Conservation (phyloP, 371 early-diverging fungal species). For the Mucor racemosus region DNA sequence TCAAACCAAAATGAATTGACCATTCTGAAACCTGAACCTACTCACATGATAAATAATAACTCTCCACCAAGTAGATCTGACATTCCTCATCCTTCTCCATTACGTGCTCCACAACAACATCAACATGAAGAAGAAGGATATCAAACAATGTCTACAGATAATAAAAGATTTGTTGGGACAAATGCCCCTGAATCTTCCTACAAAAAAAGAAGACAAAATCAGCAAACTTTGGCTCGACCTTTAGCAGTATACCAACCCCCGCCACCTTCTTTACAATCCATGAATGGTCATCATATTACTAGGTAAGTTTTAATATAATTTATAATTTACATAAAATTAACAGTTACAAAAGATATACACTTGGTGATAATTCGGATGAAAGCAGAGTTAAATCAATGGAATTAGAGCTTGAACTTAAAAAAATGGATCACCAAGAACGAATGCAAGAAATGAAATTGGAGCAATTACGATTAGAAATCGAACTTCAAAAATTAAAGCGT, state of each 20-base stretch:
- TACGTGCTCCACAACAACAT: conserved; percentile 5
- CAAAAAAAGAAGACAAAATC: background rate
- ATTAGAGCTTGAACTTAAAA: conserved; percentile 32
- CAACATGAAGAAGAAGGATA: too few relatives aligned
- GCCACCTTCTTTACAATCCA: background rate
- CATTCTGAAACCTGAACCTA: conserved; percentile 11
- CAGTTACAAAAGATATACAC: conserved; percentile 5
- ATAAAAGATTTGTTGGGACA: background rate
- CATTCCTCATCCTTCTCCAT: background rate
- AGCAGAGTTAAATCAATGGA: conserved; percentile 26
- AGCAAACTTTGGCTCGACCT: background rate
- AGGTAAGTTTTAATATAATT: background rate
- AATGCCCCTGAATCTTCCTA: background rate
- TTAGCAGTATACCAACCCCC: background rate
- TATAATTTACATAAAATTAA: too few relatives aligned
- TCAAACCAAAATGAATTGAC: background rate
- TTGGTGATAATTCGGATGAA: conserved; percentile 18
- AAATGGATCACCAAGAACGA: conserved; percentile 46
- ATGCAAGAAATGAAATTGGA: conserved; percentile 48
- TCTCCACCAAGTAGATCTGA: background rate
- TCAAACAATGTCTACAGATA: too few relatives aligned
- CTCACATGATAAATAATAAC: background rate
- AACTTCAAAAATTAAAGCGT: conserved; percentile 35
- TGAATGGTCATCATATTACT: background rate
- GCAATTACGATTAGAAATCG: conserved; percentile 42